phyloP scores from a whole-genome alignment of 495 filamentous ascomycete genomes.

The Stereocaulon alpinum region DNA sequence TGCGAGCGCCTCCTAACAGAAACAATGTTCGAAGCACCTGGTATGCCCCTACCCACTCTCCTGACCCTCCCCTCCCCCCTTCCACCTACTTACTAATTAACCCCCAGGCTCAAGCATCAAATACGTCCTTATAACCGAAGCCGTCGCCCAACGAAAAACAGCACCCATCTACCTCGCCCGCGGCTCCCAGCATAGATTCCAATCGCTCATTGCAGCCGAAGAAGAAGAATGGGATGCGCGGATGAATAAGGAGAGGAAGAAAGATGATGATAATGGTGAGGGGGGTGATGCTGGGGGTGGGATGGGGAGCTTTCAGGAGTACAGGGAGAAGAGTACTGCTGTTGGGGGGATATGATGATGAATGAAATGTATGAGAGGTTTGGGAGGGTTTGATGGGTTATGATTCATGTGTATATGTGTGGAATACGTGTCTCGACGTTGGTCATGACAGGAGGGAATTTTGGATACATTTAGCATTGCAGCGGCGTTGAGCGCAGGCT shows the following conservation, averaged over 20 bases:
- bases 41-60: slow-evolving; percentile 21
- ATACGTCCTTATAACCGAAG: slow-evolving; percentile 67
- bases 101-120: slow-evolving; percentile 46
- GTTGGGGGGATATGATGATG: slow-evolving; percentile 19
- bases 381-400: neutral
- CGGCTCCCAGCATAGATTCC: slow-evolving; percentile 49
- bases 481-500: neutral
- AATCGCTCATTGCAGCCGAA: slow-evolving; percentile 48
- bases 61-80: neutral
- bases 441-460: too few species aligned
- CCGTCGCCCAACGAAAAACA: slow-evolving; percentile 54
- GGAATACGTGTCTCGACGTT: neutral
- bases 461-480: neutral
- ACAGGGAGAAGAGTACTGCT: slow-evolving; percentile 31
- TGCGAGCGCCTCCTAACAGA: slow-evolving; percentile 80
- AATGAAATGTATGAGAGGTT: neutral
- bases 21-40: slow-evolving; percentile 85
- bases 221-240: slow-evolving; percentile 53
- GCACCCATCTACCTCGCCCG: slow-evolving; percentile 51
- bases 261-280: slow-evolving; percentile 26
- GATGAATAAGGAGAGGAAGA: slow-evolving; percentile 26
- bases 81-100: neutral
- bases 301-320: slow-evolving; percentile 45
- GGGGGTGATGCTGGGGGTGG: slow-evolving; percentile 22
- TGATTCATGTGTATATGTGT: neutral